Evolutionary conservation across 2,329 filamentous ascomycete species (phyloP).

Genomic region (Xylaria sp.): DNA sequence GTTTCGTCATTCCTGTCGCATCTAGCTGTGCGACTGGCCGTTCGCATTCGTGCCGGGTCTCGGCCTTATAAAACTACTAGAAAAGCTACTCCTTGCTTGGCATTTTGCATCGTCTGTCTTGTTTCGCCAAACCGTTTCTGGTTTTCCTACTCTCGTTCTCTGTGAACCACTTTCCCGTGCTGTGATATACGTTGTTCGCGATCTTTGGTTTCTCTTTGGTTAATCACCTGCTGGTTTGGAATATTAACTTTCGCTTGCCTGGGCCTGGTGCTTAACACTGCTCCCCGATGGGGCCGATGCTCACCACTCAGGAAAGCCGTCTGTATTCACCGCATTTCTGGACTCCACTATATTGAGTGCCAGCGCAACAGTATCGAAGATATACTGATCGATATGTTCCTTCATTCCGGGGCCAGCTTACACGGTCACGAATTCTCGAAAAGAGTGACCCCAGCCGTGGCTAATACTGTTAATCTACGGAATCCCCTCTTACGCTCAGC

Average conservation of each 20-base stretch:
- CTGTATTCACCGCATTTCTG: constrained; percentile 15
- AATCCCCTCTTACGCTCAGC: constrained; percentile 48
- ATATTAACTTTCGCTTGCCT: constrained; percentile 1
- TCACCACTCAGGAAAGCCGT: constrained; percentile 22
- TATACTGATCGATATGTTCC: constrained; percentile 60
- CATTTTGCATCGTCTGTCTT: constrained; percentile 12
- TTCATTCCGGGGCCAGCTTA: constrained; percentile 68
- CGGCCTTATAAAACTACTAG: constrained; percentile 8
- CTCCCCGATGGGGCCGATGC: constrained; percentile 15
- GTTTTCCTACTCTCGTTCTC: constrained; percentile 3
- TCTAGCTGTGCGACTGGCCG: constrained; percentile 3
- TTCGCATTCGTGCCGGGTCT: constrained; percentile 19
- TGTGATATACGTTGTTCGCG: constrained; percentile 16
- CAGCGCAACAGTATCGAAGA: constrained; percentile 36
- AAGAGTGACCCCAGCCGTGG: constrained; percentile 51
- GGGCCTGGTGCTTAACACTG: constrained; percentile 6
- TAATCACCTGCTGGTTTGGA: constrained; percentile 19
- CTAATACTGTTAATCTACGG: constrained; percentile 45
- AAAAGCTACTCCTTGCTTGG: constrained; percentile 22
- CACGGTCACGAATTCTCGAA: constrained; percentile 69
- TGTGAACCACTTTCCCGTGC: constrained; percentile 3
- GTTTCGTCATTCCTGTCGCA: constrained; percentile 18
- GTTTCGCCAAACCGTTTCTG: constrained; percentile 1
- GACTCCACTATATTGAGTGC: constrained; percentile 1
- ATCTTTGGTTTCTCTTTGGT: not conserved